phyloP scores from a whole-genome alignment of 257 asterid genomes.

The Verbena officinalis region DNA sequence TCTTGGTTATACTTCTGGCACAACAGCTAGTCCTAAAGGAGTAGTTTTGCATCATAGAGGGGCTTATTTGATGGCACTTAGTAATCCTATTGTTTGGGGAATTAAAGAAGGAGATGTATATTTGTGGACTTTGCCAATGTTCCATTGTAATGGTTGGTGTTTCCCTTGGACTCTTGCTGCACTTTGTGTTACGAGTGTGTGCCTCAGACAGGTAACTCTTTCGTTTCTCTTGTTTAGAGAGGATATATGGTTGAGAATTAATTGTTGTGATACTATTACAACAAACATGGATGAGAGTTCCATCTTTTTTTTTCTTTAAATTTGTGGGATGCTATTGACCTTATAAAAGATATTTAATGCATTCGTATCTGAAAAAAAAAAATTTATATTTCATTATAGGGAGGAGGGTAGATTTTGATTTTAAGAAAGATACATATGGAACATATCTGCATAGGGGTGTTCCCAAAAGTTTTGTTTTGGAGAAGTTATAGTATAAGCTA shows the following conservation, averaged over 20 bases:
- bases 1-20: constrained; percentile 75
- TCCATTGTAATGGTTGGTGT: constrained; percentile 83
- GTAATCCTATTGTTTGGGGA: constrained; percentile 60
- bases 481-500: too few relatives aligned
- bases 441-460: too few relatives aligned
- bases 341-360: too few relatives aligned
- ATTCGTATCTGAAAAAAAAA: too few relatives aligned
- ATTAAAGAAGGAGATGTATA: constrained; percentile 67
- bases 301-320: too few relatives aligned
- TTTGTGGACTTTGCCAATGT: constrained; percentile 79
- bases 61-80: constrained; percentile 68
- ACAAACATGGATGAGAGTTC: too few relatives aligned
- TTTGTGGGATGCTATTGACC: background rate
- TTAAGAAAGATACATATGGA: too few relatives aligned
- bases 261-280: background rate
- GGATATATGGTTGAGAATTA: background rate
- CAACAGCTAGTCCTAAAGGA: constrained; percentile 80
- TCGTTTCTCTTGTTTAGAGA: background rate
- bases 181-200: constrained; percentile 61
- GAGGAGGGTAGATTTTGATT: too few relatives aligned
- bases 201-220: constrained; percentile 67
- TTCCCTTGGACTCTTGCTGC: constrained; percentile 74
- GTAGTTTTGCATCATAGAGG: constrained; percentile 81
- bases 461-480: too few relatives aligned
- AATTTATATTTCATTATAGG: too few relatives aligned